Evolutionary conservation across 768 basidiomycete genomes (phyloP).

Genomic region (Bullera alba): DNA sequence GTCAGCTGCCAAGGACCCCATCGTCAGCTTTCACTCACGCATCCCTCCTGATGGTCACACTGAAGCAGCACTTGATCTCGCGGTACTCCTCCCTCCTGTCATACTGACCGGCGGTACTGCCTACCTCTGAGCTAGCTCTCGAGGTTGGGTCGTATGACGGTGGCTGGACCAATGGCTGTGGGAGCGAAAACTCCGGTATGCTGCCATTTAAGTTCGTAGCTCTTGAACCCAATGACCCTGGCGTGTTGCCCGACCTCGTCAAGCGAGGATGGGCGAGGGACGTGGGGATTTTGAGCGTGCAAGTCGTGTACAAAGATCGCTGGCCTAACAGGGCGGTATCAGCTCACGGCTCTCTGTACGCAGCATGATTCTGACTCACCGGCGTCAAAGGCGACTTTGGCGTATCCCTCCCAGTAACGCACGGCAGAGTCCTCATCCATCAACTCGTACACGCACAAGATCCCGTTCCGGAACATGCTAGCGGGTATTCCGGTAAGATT

Average conservation of each 20-base stretch:
- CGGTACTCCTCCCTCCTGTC: slow-evolving; percentile 18
- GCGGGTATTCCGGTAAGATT: slow-evolving; percentile 58
- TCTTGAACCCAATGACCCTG: slow-evolving; percentile 8
- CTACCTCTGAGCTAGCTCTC: slow-evolving; percentile 83
- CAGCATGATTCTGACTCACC: slow-evolving; percentile 11
- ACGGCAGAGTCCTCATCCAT: slow-evolving; percentile 97
- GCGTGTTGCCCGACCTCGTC: slow-evolving; percentile 15
- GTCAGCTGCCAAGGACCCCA: not conserved
- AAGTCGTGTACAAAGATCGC: slow-evolving; percentile 35
- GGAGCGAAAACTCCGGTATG: slow-evolving; percentile 11
- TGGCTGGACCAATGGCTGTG: slow-evolving; percentile 55
- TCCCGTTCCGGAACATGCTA: slow-evolving; percentile 64
- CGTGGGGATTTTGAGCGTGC: slow-evolving; percentile 38
- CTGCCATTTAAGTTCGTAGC: not conserved
- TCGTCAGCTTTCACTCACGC: slow-evolving; percentile 17
- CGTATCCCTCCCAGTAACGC: slow-evolving; percentile 99
- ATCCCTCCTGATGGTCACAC: slow-evolving; percentile 46
- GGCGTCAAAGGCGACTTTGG: slow-evolving; percentile 47
- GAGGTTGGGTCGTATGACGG: slow-evolving; percentile 58
- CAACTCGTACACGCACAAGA: slow-evolving; percentile 91
- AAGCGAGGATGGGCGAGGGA: slow-evolving; percentile 28
- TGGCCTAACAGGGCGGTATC: slow-evolving; percentile 23
- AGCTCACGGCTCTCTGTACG: not conserved
- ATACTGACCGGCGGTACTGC: slow-evolving; percentile 55
- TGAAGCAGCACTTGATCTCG: slow-evolving; percentile 45